Percentiles rank a stretch among this genome's conserved stretches.
phyloP scores from a whole-genome alignment of 1,139 yeast genomes.

The Hyphopichia wangnamkhiaoensis region DNA sequence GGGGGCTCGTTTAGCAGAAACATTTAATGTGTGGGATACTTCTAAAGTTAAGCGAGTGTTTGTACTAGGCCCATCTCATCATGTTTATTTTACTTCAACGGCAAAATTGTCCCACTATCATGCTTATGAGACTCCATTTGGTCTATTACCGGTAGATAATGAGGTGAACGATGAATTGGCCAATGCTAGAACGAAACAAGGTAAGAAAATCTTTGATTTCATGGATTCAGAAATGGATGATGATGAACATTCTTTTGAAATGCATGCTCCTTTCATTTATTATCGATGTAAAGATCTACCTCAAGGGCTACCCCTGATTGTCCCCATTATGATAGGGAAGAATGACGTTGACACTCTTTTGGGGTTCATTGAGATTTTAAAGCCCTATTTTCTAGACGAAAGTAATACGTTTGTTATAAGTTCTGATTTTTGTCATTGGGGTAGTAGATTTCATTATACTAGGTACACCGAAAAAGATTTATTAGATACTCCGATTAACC shows the following conservation, averaged over 20 bases:
- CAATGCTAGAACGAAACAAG: constrained; percentile 21
- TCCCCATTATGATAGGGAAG: constrained; percentile 71
- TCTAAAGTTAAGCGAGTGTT: constrained; percentile 62
- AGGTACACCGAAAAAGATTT: constrained; percentile 40
- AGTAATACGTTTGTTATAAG: constrained; percentile 75
- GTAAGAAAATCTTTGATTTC: constrained; percentile 37
- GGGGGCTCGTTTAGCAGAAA: constrained; percentile 74
- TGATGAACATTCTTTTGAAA: constrained; percentile 91
- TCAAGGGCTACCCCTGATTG: constrained; percentile 51
- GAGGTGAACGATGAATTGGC: constrained; percentile 38
- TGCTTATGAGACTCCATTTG: constrained; percentile 78
- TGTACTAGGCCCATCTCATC: constrained; percentile 92
- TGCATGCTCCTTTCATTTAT: constrained; percentile 84
- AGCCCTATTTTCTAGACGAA: constrained; percentile 56
- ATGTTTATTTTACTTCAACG: constrained; percentile 68
- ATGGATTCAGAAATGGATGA: constrained; percentile 69
- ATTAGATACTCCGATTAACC: constrained; percentile 7
- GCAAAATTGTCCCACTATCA: constrained; percentile 59
- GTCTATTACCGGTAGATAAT: constrained; percentile 66
- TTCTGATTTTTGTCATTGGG: constrained; percentile 98
- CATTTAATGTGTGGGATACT: constrained; percentile 73
- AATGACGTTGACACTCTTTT: constrained; percentile 32
- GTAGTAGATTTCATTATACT: constrained; percentile 72
- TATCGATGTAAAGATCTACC: constrained; percentile 31
- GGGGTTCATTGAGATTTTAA: constrained; percentile 48